phyloP scores from a whole-genome alignment of 179 eudicot genomes.

The Nepenthes alata region DNA sequence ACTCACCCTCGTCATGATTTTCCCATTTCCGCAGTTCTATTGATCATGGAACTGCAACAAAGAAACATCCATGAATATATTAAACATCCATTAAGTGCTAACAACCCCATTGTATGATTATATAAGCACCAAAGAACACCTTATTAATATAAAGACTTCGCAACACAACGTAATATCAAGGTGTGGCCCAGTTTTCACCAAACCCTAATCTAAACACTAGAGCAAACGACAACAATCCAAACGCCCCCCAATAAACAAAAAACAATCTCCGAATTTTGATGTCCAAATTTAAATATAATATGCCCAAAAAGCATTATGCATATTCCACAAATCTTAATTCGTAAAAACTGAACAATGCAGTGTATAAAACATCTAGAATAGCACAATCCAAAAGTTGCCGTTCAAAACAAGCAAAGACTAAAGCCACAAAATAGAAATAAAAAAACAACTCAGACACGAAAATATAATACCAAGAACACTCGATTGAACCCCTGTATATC shows the following conservation, averaged over 20 bases:
- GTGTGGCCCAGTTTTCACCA: constrained; percentile 21
- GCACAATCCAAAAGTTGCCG: too few relatives aligned
- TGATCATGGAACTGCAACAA: constrained; percentile 11
- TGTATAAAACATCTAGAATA: too few relatives aligned
- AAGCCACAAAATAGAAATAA: not conserved
- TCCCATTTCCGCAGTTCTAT: constrained; percentile 13
- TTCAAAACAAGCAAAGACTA: not conserved
- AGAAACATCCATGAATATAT: not conserved
- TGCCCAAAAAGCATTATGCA: too few relatives aligned
- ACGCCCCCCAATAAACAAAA: too few relatives aligned
- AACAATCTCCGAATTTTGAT: too few relatives aligned
- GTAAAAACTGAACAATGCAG: too few relatives aligned
- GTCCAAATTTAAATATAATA: too few relatives aligned
- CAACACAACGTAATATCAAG: constrained; percentile 14
- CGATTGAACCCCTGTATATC: not conserved
- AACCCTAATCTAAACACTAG: constrained; percentile 16
- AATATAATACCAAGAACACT: not conserved
- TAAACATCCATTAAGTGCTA: not conserved
- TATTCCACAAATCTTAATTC: too few relatives aligned
- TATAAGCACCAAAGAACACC: too few relatives aligned
- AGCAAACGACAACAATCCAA: not conserved
- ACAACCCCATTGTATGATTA: constrained; percentile 14
- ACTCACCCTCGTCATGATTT: constrained; percentile 53
- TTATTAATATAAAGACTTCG: constrained; percentile 7
- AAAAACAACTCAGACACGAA: not conserved